Conservation (phyloP, 768 basidiomycete genomes). For the Boletus barrowsii region DNA sequence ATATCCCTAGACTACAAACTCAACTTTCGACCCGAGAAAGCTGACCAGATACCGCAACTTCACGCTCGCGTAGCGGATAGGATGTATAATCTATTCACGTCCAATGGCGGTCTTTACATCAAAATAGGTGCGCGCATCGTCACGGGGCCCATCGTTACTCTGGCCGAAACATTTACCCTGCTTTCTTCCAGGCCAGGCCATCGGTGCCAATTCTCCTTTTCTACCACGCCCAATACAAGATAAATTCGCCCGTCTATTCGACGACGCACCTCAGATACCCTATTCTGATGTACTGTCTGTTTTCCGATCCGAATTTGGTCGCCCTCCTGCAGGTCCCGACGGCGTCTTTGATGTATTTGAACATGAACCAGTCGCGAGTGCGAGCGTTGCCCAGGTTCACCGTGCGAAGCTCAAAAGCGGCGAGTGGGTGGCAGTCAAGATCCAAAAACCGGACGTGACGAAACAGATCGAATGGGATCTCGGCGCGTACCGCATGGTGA, state of each 20-base stretch:
- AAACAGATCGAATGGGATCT: constrained; percentile 88
- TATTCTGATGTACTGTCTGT: constrained; percentile 66
- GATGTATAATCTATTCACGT: constrained; percentile 70
- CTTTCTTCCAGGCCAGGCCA: constrained; percentile 54
- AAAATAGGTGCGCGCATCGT: constrained; percentile 57
- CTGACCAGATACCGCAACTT: constrained; percentile 69
- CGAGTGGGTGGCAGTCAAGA: constrained; percentile 87
- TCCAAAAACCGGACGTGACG: constrained; percentile 85
- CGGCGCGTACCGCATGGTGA: constrained; percentile 62
- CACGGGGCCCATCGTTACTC: not conserved
- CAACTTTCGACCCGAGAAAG: constrained; percentile 75
- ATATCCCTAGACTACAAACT: constrained; percentile 84
- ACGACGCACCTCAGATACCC: constrained; percentile 83
- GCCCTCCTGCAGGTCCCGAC: constrained; percentile 59
- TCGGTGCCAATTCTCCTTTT: constrained; percentile 82
- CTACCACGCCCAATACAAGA: constrained; percentile 81
- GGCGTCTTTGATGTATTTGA: constrained; percentile 82
- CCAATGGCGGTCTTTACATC: constrained; percentile 84
- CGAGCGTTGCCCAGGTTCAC: constrained; percentile 92
- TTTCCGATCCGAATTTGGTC: constrained; percentile 66
- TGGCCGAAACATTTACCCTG: not conserved
- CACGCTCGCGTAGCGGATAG: constrained; percentile 83
- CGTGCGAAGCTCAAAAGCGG: constrained; percentile 55
- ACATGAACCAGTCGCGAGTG: constrained; percentile 74
- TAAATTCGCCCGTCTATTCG: constrained; percentile 81